A percentile compares a stretch with the other conserved stretches of the same genome.
Conservation (phyloP, 768 basidiomycete species). For the Lactarius deliciosus region DNA sequence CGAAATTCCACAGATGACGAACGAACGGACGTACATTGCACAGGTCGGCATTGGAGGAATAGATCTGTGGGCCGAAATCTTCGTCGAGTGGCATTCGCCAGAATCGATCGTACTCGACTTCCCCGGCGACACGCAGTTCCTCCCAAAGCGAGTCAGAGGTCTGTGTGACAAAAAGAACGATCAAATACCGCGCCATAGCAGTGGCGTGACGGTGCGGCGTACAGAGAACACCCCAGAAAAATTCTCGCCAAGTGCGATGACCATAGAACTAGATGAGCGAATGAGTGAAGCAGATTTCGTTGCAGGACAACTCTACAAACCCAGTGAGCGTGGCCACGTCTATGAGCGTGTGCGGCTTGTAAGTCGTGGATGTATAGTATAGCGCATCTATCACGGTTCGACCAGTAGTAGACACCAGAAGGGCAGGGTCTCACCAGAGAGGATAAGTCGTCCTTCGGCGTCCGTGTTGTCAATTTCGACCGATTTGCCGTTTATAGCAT, state of each 20-base stretch:
- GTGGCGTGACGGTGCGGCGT: conserved; percentile 29
- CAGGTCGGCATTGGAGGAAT: conserved; percentile 75
- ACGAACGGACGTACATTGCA: conserved; percentile 57
- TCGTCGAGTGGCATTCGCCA: conserved; percentile 91
- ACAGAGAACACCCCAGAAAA: conserved; percentile 81
- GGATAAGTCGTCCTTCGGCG: conserved; percentile 75
- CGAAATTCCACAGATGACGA: conserved; percentile 8
- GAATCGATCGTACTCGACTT: conserved; percentile 75
- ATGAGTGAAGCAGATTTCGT: neutral
- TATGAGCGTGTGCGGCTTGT: conserved; percentile 78
- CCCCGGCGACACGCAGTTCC: conserved; percentile 65
- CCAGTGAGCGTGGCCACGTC: conserved; percentile 88
- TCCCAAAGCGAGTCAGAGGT: conserved; percentile 76
- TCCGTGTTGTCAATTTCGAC: conserved; percentile 88
- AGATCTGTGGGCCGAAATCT: conserved; percentile 74
- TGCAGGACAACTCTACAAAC: conserved; percentile 38
- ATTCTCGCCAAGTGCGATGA: conserved; percentile 69
- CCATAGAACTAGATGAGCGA: conserved; percentile 55
- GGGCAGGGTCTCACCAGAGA: conserved; percentile 52
- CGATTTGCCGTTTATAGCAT: conserved; percentile 87
- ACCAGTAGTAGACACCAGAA: neutral
- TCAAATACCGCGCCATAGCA: neutral
- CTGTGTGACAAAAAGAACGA: conserved; percentile 36
- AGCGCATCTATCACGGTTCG: conserved; percentile 62
- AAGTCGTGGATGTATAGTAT: conserved; percentile 75